These are phyloP conservation scores for Ustilago shanxiensis DNA, from an alignment of 1,284 basidiomycete species.

Conservation along the genomic window DNA sequence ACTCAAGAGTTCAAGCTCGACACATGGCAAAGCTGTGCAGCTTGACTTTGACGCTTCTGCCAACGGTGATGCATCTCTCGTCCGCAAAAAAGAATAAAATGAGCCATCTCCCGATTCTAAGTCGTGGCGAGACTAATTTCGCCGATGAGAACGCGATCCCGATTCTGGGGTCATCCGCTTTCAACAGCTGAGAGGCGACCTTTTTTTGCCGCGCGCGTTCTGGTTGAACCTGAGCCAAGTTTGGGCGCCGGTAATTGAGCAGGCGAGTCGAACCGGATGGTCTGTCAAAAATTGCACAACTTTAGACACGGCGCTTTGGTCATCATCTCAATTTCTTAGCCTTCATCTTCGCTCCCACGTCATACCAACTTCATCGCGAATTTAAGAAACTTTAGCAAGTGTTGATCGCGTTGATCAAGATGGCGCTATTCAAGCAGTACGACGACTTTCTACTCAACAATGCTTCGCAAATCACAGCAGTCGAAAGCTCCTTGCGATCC, in stretches of 20 bases:
- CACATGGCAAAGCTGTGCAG: not conserved
- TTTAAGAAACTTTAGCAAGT: too few species aligned
- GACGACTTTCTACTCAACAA: slow-evolving; percentile 66
- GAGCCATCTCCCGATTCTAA: slow-evolving; percentile 1
- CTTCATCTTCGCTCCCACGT: not conserved
- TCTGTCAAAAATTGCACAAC: not conserved
- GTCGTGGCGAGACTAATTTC: not conserved
- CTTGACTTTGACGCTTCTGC: not conserved
- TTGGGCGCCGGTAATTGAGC: slow-evolving; percentile 10
- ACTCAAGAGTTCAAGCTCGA: not conserved
- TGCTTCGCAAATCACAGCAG: slow-evolving; percentile 76
- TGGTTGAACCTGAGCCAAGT: not conserved
- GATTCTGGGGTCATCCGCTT: not conserved
- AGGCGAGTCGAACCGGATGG: slow-evolving; percentile 16
- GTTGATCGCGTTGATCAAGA: slow-evolving; percentile 13
- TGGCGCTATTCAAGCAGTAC: slow-evolving; percentile 63
- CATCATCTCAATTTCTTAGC: not conserved
- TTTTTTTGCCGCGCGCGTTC: slow-evolving; percentile 7
- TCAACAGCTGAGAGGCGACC: not conserved
- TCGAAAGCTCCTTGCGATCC: slow-evolving; percentile 88
- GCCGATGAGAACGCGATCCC: not conserved
- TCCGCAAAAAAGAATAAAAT: not conserved
- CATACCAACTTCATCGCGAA: too few species aligned
- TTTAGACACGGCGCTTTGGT: not conserved
- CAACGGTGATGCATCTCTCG: not conserved